phyloP scores from a whole-genome alignment of 2,329 filamentous ascomycete genomes.

The Ploettnerulaceae sp. region DNA sequence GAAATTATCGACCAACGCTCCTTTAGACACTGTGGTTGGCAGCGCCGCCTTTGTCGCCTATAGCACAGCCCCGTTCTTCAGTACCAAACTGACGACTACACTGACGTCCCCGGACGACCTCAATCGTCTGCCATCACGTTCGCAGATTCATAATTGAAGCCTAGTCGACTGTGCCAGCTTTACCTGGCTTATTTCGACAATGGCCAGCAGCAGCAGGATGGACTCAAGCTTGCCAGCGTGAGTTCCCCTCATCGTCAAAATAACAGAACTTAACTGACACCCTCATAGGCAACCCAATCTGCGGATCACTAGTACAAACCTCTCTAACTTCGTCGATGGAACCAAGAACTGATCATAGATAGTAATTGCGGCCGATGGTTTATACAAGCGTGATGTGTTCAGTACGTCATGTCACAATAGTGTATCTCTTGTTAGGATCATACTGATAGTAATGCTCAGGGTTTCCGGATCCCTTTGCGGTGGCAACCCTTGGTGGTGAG shows the following conservation, averaged over 20 bases:
- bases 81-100: constrained; percentile 19
- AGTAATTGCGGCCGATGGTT: constrained; percentile 98
- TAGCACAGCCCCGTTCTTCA: constrained; percentile 26
- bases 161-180: constrained; percentile 32
- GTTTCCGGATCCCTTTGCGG: constrained; percentile 95
- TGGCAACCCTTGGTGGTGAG: constrained; percentile 94
- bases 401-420: constrained; percentile 55
- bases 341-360: constrained; percentile 38
- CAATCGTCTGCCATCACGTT: constrained; percentile 13
- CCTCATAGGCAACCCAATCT: constrained; percentile 71
- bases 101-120: constrained; percentile 12
- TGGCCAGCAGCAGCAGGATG: constrained; percentile 44
- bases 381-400: constrained; percentile 99
- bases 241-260: constrained; percentile 35
- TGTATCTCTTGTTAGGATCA: constrained; percentile 2
- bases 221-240: constrained; percentile 60
- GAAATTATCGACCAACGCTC: constrained; percentile 16
- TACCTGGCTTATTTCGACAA: constrained; percentile 35
- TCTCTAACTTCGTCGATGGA: neutral
- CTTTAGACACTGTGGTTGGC: constrained; percentile 22
- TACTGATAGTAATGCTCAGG: constrained; percentile 48
- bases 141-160: constrained; percentile 28
- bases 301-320: constrained; percentile 77
- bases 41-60: constrained; percentile 15
- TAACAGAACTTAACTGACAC: constrained; percentile 24